These are phyloP conservation scores for Apiospora phragmitis DNA, from an alignment of 2,329 filamentous ascomycete species.

Conservation along the genomic window DNA sequence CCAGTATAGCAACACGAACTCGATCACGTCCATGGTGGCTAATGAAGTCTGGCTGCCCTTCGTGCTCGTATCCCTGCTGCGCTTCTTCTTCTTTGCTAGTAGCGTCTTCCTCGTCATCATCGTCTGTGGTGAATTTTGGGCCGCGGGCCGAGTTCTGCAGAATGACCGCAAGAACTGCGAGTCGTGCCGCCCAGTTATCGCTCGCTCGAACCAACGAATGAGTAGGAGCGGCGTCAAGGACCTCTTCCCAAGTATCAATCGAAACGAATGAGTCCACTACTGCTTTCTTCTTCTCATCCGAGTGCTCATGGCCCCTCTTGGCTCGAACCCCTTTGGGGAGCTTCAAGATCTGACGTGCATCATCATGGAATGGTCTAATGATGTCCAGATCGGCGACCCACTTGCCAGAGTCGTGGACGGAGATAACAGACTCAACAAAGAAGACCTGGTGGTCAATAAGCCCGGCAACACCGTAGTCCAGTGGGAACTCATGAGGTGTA, in stretches of 20 bases:
- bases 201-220: background rate
- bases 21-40: background rate
- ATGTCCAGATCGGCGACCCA: conserved; percentile 1
- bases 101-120: background rate
- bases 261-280: background rate
- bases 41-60: background rate
- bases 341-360: background rate
- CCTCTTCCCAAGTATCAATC: background rate
- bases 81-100: background rate
- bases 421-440: background rate
- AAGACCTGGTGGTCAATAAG: conserved; percentile 7
- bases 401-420: background rate
- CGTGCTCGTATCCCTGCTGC: background rate
- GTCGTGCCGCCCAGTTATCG: background rate
- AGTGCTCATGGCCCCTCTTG: background rate
- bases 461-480: background rate
- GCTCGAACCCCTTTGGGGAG: background rate
- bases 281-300: background rate
- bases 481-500: background rate
- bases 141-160: background rate
- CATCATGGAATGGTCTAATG: background rate
- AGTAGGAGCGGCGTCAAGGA: background rate
- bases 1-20: background rate
- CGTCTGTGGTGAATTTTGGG: background rate
- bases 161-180: background rate